phyloP scores from a whole-genome alignment of 306 rosid genomes.

The Coriaria nepalensis region DNA sequence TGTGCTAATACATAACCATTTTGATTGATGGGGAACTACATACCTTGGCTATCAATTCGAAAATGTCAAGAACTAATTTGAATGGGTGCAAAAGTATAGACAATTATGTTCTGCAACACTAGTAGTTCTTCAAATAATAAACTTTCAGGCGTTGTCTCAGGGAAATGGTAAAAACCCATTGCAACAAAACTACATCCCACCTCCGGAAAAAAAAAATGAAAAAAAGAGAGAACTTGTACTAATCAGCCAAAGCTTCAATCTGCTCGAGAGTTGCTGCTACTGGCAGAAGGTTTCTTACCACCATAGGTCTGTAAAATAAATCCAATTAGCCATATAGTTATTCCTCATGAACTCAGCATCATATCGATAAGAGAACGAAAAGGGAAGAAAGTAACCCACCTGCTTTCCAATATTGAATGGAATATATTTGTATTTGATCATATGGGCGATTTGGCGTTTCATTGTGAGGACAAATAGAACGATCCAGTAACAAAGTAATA shows the following conservation, averaged over 20 bases:
- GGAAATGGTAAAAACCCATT: no score
- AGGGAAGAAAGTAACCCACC: slow-evolving; percentile 22
- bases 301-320: slow-evolving; percentile 16
- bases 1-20: no score
- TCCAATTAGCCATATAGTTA: slow-evolving; percentile 3
- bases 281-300: slow-evolving; percentile 12
- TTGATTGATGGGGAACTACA: no score
- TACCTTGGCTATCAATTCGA: no score
- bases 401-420: slow-evolving; percentile 82
- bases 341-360: not conserved
- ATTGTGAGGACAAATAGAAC: slow-evolving; percentile 82
- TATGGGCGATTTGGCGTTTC: slow-evolving; percentile 90
- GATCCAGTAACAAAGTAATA: slow-evolving; percentile 73
- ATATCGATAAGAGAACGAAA: not conserved
- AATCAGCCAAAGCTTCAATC: slow-evolving; percentile 20
- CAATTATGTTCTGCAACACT: no score
- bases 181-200: no score
- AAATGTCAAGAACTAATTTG: no score
- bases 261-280: slow-evolving; percentile 15
- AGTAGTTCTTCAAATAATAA: no score
- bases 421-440: slow-evolving; percentile 76
- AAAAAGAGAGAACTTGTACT: no score
- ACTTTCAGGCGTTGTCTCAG: no score
- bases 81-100: no score
- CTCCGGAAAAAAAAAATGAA: no score